Percentiles rank a stretch among this genome's conserved stretches.
These are phyloP conservation scores for Trametes hirsuta DNA, from an alignment of 1,284 basidiomycete genomes.

Conservation along the genomic window DNA sequence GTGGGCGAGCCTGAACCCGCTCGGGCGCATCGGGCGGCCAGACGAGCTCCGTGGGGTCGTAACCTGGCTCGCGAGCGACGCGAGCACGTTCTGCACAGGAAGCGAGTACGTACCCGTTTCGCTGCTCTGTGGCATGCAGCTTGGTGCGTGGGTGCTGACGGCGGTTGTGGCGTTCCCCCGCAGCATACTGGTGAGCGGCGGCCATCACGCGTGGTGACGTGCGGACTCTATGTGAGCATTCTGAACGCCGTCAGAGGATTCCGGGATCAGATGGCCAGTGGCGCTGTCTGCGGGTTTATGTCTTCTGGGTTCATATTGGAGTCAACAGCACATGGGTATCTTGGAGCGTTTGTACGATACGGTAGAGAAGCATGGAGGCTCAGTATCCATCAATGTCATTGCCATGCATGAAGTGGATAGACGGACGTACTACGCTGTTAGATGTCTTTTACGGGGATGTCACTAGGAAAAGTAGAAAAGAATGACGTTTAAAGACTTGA, in stretches of 20 bases:
- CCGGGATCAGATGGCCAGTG: not conserved
- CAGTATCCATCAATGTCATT: no score
- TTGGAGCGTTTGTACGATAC: no score
- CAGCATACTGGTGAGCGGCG: conserved; percentile 73
- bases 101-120: conserved; percentile 59
- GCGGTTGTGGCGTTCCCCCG: conserved; percentile 10
- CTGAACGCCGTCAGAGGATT: not conserved
- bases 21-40: conserved; percentile 74
- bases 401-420: no score
- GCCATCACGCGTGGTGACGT: conserved; percentile 69
- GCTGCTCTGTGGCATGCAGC: not conserved
- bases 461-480: no score
- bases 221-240: not conserved
- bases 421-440: no score
- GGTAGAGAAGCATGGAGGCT: no score
- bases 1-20: conserved; percentile 77
- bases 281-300: no score
- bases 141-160: conserved; percentile 3
- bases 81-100: conserved; percentile 76
- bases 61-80: conserved; percentile 80
- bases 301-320: no score
- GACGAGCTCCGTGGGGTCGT: conserved; percentile 82
- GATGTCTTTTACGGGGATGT: no score
- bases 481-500: no score
- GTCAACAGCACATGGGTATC: no score